Conservation (phyloP, 306 rosid species). For the Oxytropis ochrocephala region DNA sequence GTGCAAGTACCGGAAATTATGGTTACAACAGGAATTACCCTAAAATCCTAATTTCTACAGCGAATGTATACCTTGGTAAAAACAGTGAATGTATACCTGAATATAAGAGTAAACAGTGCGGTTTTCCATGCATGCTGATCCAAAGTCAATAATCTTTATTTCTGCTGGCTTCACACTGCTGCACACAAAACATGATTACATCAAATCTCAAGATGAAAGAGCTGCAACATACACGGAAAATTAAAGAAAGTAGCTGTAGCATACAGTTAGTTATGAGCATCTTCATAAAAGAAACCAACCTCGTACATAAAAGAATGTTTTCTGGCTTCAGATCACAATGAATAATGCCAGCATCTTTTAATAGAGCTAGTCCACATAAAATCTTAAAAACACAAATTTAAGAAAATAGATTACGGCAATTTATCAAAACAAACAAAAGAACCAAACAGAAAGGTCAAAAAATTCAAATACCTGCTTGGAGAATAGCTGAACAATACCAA, state of each 20-base stretch:
- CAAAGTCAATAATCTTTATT: conserved; percentile 93
- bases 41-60: conserved; percentile 6
- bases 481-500: conserved; percentile 90
- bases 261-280: conserved; percentile 18
- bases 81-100: conserved; percentile 58
- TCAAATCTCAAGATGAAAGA: conserved; percentile 29
- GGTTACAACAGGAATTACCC: conserved; percentile 14
- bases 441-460: conserved; percentile 11
- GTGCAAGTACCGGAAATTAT: conserved; percentile 17
- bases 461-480: conserved; percentile 74
- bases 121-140: conserved; percentile 99
- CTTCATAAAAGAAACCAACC: conserved; percentile 45
- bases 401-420: conserved; percentile 23
- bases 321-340: conserved; percentile 99
- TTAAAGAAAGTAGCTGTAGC: conserved; percentile 16
- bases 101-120: conserved; percentile 99
- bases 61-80: conserved; percentile 61
- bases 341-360: conserved; percentile 96
- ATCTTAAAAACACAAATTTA: conserved; percentile 45
- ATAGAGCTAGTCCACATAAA: conserved; percentile 72
- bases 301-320: conserved; percentile 87
- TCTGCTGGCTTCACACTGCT: conserved; percentile 79
- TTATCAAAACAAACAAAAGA: conserved; percentile 13
- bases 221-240: conserved; percentile 4
- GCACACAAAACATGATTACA: conserved; percentile 25